Evolutionary conservation across 257 asterid species (phyloP).

Genomic region (Solanum gandarillasii): DNA sequence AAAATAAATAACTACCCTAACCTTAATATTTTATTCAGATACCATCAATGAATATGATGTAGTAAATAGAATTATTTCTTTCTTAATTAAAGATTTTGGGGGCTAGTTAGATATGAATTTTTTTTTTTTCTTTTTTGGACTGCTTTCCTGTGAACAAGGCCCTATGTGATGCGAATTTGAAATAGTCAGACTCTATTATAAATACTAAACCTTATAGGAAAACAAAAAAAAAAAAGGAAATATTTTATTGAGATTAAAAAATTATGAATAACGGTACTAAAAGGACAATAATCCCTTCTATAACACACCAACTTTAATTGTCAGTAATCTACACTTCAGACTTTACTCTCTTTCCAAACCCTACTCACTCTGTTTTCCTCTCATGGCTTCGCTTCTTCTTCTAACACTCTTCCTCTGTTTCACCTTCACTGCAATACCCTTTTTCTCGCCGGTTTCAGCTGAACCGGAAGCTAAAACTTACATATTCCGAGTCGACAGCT

Average conservation of each 20-base stretch:
- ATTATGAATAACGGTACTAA: not conserved
- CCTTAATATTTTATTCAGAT: not conserved
- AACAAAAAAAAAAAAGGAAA: too few species aligned
- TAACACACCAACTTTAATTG: slow-evolving; percentile 4
- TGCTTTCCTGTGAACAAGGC: not conserved
- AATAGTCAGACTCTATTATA: too few species aligned
- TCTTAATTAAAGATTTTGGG: too few species aligned
- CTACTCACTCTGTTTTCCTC: not conserved
- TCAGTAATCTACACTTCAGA: slow-evolving; percentile 1
- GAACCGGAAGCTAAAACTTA: slow-evolving; percentile 51
- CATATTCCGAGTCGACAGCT: slow-evolving; percentile 58
- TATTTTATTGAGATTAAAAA: not conserved
- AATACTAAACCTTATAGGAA: too few species aligned
- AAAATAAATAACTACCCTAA: not conserved
- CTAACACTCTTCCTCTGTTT: not conserved
- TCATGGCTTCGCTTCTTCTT: slow-evolving; percentile 23
- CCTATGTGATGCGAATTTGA: too few species aligned
- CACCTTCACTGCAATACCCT: not conserved
- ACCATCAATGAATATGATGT: too few species aligned
- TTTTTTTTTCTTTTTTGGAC: not conserved
- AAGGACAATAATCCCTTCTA: slow-evolving; percentile 26
- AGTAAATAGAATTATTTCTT: too few species aligned
- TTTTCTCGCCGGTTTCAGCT: not conserved
- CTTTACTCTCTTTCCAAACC: slow-evolving; percentile 14
- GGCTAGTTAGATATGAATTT: not conserved